Conservation (phyloP, 768 basidiomycete species). For the Leccinellum albellum region DNA sequence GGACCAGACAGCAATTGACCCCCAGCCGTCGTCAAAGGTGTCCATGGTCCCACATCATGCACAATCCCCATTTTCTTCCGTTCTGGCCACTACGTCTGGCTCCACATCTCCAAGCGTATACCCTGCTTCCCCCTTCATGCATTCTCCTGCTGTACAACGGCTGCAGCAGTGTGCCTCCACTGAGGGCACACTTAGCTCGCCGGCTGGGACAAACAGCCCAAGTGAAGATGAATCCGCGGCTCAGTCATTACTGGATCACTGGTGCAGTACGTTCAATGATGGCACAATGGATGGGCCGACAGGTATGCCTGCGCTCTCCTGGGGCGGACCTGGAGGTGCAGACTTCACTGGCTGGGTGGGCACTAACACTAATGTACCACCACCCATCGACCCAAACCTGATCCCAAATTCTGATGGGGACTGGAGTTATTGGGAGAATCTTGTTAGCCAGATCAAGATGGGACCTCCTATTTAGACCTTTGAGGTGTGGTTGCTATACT, state of each 20-base stretch:
- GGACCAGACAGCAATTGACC: conserved; percentile 20
- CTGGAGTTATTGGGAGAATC: conserved; percentile 77
- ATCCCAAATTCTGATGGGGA: conserved; percentile 59
- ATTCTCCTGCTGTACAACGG: conserved; percentile 56
- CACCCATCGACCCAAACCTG: conserved; percentile 41
- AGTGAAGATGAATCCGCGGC: conserved; percentile 71
- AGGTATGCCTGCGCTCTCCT: conserved; percentile 47
- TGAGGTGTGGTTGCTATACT: not conserved
- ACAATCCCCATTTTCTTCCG: conserved; percentile 21
- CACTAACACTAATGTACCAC: conserved; percentile 34
- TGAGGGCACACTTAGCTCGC: conserved; percentile 51
- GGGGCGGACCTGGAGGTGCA: conserved; percentile 55
- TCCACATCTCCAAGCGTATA: conserved; percentile 23
- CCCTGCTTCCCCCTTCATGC: conserved; percentile 27
- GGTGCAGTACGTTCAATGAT: conserved; percentile 78
- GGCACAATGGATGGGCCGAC: conserved; percentile 51
- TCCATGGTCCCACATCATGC: conserved; percentile 13
- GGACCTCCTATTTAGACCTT: conserved; percentile 29
- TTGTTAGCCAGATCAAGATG: conserved; percentile 55
- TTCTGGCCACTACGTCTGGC: conserved; percentile 20
- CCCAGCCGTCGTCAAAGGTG: conserved; percentile 33
- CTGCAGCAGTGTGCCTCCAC: conserved; percentile 45
- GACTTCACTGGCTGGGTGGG: conserved; percentile 62
- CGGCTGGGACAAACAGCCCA: conserved; percentile 67
- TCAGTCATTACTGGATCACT: conserved; percentile 77